Evolutionary conservation across 192 early-diverging fungal species (phyloP).

Genomic region (Funneliformis geosporum): DNA sequence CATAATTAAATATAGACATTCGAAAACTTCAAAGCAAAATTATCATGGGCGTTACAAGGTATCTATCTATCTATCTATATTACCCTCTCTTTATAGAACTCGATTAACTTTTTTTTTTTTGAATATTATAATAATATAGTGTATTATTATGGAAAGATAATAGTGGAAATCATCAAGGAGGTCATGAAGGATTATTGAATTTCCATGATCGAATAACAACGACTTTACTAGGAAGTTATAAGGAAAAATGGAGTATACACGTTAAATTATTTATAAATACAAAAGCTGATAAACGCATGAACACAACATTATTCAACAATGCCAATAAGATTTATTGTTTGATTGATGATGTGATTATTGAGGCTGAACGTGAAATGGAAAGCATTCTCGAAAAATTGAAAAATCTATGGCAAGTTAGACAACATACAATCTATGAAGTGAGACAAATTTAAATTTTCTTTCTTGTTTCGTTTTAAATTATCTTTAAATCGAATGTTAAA

Average conservation of each 20-base stretch:
- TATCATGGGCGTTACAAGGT: background rate
- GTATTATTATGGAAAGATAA: background rate
- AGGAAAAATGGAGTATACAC: background rate
- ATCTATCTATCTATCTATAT: too few species aligned
- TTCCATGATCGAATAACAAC: slow-evolving; percentile 6
- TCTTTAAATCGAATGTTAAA: background rate
- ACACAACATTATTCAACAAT: background rate
- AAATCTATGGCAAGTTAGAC: slow-evolving; percentile 45
- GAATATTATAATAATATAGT: background rate
- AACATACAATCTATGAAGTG: slow-evolving; percentile 42
- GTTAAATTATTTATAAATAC: background rate
- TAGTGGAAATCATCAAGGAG: too few species aligned
- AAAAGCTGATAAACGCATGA: background rate
- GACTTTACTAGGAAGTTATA: background rate
- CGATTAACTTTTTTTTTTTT: background rate
- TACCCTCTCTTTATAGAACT: too few species aligned
- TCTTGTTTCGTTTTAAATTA: too few species aligned
- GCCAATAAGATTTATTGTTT: slow-evolving; percentile 39
- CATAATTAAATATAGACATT: too few species aligned
- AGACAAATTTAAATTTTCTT: background rate
- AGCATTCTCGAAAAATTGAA: slow-evolving; percentile 41
- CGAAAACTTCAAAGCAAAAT: background rate
- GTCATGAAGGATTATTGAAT: background rate
- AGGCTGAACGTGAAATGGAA: slow-evolving; percentile 48
- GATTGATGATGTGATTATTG: slow-evolving; percentile 46